Conservation (phyloP, 495 filamentous ascomycete genomes). For the Niebla homalea region DNA sequence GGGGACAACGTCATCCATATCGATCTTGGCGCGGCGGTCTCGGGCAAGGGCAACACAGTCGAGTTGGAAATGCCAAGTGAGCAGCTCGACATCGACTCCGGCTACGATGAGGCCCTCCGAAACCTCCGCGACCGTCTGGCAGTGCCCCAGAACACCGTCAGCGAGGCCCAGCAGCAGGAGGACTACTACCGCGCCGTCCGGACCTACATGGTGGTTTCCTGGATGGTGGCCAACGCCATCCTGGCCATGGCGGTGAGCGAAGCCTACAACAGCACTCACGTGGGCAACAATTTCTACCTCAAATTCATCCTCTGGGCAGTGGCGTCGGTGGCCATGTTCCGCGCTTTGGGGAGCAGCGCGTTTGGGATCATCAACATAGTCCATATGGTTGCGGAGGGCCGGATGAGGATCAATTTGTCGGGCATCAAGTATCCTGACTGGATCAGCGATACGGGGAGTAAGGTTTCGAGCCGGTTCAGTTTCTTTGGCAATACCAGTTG, state of each 20-base stretch:
- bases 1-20: conserved; percentile 90
- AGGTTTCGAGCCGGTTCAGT: conserved; percentile 20
- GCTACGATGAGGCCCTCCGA: conserved; percentile 92
- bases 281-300: conserved; percentile 79
- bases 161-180: conserved; percentile 78
- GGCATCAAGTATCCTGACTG: conserved; percentile 23
- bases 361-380: conserved; percentile 74
- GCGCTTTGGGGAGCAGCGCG: conserved; percentile 65
- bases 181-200: conserved; percentile 97
- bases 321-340: conserved; percentile 69
- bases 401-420: conserved; percentile 46
- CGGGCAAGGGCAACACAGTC: conserved; percentile 58
- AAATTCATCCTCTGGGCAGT: conserved; percentile 89
- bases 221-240: conserved; percentile 86
- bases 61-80: conserved; percentile 94
- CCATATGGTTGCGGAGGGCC: conserved; percentile 74
- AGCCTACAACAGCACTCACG: conserved; percentile 54
- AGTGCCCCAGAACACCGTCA: conserved; percentile 45
- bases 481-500: conserved; percentile 14
- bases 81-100: conserved; percentile 94
- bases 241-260: conserved; percentile 91
- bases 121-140: conserved; percentile 90
- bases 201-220: conserved; percentile 96
- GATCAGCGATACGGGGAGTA: conserved; percentile 20
- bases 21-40: conserved; percentile 74